A percentile compares a stretch with the other conserved stretches of the same genome.
Evolutionary conservation across 2,329 filamentous ascomycete genomes (phyloP).

Genomic region (Arthrobotrys sinensis): DNA sequence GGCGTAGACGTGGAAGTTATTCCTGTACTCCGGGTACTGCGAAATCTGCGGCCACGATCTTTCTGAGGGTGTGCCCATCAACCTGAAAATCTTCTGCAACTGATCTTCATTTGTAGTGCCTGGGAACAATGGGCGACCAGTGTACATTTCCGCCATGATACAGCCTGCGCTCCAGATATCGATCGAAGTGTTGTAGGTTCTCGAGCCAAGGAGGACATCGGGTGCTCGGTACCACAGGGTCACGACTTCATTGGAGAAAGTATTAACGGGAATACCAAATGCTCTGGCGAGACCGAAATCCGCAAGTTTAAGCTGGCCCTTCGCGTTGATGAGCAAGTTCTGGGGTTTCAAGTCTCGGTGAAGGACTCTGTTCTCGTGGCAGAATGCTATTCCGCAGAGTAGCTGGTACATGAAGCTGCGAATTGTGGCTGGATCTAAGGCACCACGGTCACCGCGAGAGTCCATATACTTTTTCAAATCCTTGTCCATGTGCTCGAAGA

Average conservation of each 20-base stretch:
- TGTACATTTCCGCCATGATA: constrained; percentile 99
- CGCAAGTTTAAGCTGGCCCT: constrained; percentile 90
- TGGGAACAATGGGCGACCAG: constrained; percentile 92
- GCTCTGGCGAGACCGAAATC: constrained; percentile 95
- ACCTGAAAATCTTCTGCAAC: constrained; percentile 94
- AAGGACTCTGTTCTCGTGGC: constrained; percentile 95
- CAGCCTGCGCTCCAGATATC: constrained; percentile 99
- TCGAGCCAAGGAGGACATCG: constrained; percentile 91
- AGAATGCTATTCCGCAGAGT: constrained; percentile 94
- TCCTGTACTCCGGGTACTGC: constrained; percentile 97
- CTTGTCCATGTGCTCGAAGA: constrained; percentile 99
- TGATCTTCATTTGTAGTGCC: constrained; percentile 99
- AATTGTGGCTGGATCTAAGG: constrained; percentile 89
- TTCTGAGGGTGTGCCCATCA: constrained; percentile 98
- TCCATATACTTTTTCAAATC: constrained; percentile 99
- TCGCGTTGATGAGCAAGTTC: constrained; percentile 94
- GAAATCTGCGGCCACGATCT: constrained; percentile 95
- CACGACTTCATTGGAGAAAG: constrained; percentile 97
- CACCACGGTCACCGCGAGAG: constrained; percentile 87
- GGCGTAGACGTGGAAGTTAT: constrained; percentile 92
- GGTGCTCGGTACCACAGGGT: constrained; percentile 98
- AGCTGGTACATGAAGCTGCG: constrained; percentile 99
- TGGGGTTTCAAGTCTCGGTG: constrained; percentile 97
- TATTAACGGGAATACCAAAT: constrained; percentile 97
- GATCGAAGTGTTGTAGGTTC: constrained; percentile 99